phyloP scores from a whole-genome alignment of 2,329 filamentous ascomycete species.

The Madurella fahalii region DNA sequence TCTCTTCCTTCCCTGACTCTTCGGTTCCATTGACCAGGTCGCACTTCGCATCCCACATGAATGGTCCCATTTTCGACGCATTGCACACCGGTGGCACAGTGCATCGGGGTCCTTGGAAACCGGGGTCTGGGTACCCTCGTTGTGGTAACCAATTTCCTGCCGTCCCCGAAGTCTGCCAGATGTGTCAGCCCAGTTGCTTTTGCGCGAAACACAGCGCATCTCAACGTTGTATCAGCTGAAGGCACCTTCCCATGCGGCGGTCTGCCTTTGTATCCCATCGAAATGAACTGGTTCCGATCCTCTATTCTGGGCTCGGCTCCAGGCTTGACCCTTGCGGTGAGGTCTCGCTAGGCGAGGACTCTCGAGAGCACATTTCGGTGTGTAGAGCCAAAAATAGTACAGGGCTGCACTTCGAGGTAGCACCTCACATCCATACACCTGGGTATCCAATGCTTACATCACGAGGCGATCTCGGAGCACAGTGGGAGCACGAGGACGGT shows the following conservation, averaged over 20 bases:
- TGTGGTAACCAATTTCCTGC: constrained; percentile 17
- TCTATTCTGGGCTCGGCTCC: constrained; percentile 12
- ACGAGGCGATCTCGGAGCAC: too few species aligned
- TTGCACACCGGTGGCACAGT: constrained; percentile 3
- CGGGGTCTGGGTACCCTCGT: constrained; percentile 4
- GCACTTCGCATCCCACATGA: not conserved
- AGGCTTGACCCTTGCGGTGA: constrained; percentile 7
- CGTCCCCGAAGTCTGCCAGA: constrained; percentile 4
- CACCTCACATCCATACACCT: too few species aligned
- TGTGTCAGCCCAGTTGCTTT: constrained; percentile 4
- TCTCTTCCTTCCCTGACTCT: too few species aligned
- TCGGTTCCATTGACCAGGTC: not conserved
- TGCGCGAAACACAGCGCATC: not conserved
- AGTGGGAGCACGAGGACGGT: too few species aligned
- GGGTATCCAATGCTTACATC: too few species aligned
- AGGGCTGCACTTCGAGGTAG: too few species aligned
- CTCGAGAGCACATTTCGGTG: too few species aligned
- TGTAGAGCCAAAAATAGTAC: too few species aligned
- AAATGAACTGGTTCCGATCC: constrained; percentile 2
- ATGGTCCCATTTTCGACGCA: not conserved
- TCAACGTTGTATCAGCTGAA: constrained; percentile 5
- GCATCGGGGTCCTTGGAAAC: constrained; percentile 5
- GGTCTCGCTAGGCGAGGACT: too few species aligned
- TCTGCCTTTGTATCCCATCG: not conserved
- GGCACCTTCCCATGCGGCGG: not conserved